phyloP scores from a whole-genome alignment of 2,329 filamentous ascomycete genomes.

The Scedosporium boydii region DNA sequence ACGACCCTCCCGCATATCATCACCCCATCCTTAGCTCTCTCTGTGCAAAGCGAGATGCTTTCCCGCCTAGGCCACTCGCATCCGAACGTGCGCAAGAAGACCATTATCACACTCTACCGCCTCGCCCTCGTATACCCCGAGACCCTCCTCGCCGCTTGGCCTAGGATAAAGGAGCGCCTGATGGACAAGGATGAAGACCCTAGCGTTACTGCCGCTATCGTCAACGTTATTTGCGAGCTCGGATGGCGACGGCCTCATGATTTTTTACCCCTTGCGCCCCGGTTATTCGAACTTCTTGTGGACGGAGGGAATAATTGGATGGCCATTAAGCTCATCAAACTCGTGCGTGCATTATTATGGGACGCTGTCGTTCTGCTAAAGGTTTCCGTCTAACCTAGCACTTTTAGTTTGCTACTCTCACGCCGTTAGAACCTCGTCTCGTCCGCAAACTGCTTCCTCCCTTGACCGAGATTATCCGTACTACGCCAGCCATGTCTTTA shows the following conservation, averaged over 20 bases:
- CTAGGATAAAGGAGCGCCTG: conserved; percentile 89
- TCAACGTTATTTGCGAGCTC: conserved; percentile 94
- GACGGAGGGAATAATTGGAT: conserved; percentile 98
- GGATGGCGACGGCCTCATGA: conserved; percentile 91
- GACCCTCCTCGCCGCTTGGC: conserved; percentile 85
- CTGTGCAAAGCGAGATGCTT: conserved; percentile 75
- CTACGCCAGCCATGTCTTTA: conserved; percentile 94
- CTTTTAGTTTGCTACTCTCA: conserved; percentile 79
- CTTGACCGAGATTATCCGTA: conserved; percentile 84
- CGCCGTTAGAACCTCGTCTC: conserved; percentile 81
- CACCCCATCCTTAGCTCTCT: conserved; percentile 84
- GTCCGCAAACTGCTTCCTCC: conserved; percentile 87
- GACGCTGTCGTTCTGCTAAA: background rate
- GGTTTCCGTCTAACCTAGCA: background rate
- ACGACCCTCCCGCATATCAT: conserved; percentile 90
- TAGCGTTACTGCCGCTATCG: conserved; percentile 88
- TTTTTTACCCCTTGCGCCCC: conserved; percentile 82
- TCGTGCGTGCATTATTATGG: conserved; percentile 46
- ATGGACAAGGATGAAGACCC: conserved; percentile 85
- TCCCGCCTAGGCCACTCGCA: conserved; percentile 81
- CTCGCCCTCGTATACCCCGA: conserved; percentile 95
- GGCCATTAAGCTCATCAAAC: conserved; percentile 98
- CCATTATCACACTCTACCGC: conserved; percentile 86
- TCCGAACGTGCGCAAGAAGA: conserved; percentile 85
- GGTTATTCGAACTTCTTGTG: conserved; percentile 85